Base-by-base conservation (phyloP, 2,329 filamentous ascomycete species). In the Dissoconium aciculare region DNA sequence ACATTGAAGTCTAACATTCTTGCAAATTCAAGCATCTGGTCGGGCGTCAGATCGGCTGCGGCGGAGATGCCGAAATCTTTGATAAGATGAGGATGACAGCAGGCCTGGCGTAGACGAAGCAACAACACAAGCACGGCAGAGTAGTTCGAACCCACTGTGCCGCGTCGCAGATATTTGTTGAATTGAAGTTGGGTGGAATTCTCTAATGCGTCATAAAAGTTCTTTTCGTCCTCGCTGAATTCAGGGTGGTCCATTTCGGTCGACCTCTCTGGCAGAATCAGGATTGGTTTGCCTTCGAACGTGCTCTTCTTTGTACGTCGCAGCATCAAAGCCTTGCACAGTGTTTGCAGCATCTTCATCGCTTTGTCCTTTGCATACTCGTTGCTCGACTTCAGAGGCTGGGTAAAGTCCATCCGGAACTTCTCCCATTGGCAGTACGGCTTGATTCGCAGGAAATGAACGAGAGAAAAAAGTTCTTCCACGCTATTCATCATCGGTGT, bases 401-500 rank as follows among this genome's bases (percentile, higher is more conserved):
- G 59, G 28, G 64, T 63, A 33, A 73, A 71, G 31, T 71, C 64
- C 2, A 58, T 49, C 25, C 65, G 66, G 51, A 91, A 92, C 13
- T 59, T 57, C 0, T 67, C 58, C 57, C 67, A 68, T 10, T 69
- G 61, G 43, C 68, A 70, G 52, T 89, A 92, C 2, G 82, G 83
- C 36, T 66, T 66, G 47, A 91, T 85, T 2, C 66, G 64, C 11
- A 92, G 62, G 49, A 92, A 94, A 2, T 70, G 67, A 26, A 93
- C 63, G 12, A 92, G 58, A 1, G 82, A 79, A 46, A 71, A 84
- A 3, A 92, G 62, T 45, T 94, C 85, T 14, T 69, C 62, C 3
- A 87, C 71, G 9, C 67, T 72, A 44, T 93, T 93, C 78, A 89
- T 89, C 78, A 87, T 84, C 0, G 81, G 81, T 0, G 81, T 89